Percentiles rank a stretch among this genome's conserved stretches.
phyloP scores from a whole-genome alignment of 768 basidiomycete species.

The Lactarius sp. region DNA sequence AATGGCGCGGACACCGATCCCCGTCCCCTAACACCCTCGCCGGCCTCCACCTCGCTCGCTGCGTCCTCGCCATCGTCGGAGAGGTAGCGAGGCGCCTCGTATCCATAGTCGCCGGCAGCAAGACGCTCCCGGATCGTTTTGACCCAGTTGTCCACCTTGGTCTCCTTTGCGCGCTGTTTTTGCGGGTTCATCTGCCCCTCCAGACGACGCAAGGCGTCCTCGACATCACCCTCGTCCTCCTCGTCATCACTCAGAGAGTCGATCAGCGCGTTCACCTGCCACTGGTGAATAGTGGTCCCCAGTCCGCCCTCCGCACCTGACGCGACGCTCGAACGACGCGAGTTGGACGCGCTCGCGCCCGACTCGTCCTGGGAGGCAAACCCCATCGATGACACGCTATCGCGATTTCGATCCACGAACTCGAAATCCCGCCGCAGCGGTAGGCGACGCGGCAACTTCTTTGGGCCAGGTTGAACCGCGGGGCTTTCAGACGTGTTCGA shows the following conservation, averaged over 20 bases:
- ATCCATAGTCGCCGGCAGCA: slow-evolving; percentile 56
- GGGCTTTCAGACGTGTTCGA: slow-evolving; percentile 44
- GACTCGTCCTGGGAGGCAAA: slow-evolving; percentile 56
- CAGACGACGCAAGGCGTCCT: slow-evolving; percentile 71
- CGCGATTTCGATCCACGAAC: slow-evolving; percentile 65
- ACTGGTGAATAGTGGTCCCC: slow-evolving; percentile 57
- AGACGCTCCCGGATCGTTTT: slow-evolving; percentile 63
- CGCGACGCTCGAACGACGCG: slow-evolving; percentile 40
- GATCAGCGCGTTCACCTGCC: slow-evolving; percentile 78
- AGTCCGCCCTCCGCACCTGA: slow-evolving; percentile 36
- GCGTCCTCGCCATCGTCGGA: slow-evolving; percentile 42
- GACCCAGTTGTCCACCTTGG: slow-evolving; percentile 82
- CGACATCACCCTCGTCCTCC: slow-evolving; percentile 75
- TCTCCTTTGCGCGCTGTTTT: slow-evolving; percentile 62
- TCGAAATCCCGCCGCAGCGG: slow-evolving; percentile 78
- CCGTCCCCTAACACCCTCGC: not conserved
- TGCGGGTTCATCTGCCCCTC: slow-evolving; percentile 83
- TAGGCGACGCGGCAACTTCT: slow-evolving; percentile 51
- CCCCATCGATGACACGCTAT: slow-evolving; percentile 76
- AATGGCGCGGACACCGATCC: slow-evolving; percentile 9
- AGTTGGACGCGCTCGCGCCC: slow-evolving; percentile 46
- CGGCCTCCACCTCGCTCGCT: slow-evolving; percentile 3
- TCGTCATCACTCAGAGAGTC: slow-evolving; percentile 69
- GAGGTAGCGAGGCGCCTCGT: slow-evolving; percentile 56
- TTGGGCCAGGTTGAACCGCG: slow-evolving; percentile 40